Conservation (phyloP, 1,284 basidiomycete species). For the Hymenochaete sp. region DNA sequence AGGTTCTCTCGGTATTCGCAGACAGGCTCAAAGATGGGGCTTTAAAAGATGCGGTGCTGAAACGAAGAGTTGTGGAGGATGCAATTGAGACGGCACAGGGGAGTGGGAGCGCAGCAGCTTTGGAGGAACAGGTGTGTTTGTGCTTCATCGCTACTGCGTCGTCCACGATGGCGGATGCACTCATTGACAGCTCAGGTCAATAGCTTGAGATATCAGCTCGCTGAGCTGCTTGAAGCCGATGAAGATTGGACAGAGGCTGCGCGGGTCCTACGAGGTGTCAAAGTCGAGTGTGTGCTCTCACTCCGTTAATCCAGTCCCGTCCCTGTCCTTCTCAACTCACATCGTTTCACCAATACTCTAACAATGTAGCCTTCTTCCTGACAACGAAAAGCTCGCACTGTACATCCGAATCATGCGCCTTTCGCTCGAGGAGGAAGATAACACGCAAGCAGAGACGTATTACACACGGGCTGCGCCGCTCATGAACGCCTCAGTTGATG, state of each 20-base stretch:
- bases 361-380: constrained; percentile 31
- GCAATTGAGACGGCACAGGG: constrained; percentile 67
- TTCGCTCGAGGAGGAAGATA: constrained; percentile 92
- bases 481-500: constrained; percentile 69
- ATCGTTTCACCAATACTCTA: background rate
- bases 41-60: constrained; percentile 47
- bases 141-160: background rate
- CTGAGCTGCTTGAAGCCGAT: constrained; percentile 79
- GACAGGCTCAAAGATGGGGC: constrained; percentile 48
- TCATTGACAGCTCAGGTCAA: constrained; percentile 51
- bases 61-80: constrained; percentile 65
- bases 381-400: constrained; percentile 81
- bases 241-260: constrained; percentile 94
- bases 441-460: constrained; percentile 90
- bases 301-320: background rate
- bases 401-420: constrained; percentile 93
- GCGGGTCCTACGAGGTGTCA: constrained; percentile 78
- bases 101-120: constrained; percentile 57
- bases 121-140: constrained; percentile 81
- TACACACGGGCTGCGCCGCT: constrained; percentile 93
- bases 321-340: background rate
- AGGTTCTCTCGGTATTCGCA: constrained; percentile 77
- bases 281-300: constrained; percentile 13
- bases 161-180: background rate
- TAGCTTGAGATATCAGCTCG: constrained; percentile 75